Conservation (phyloP, 1,139 yeast species). For the Geotrichum reessii region DNA sequence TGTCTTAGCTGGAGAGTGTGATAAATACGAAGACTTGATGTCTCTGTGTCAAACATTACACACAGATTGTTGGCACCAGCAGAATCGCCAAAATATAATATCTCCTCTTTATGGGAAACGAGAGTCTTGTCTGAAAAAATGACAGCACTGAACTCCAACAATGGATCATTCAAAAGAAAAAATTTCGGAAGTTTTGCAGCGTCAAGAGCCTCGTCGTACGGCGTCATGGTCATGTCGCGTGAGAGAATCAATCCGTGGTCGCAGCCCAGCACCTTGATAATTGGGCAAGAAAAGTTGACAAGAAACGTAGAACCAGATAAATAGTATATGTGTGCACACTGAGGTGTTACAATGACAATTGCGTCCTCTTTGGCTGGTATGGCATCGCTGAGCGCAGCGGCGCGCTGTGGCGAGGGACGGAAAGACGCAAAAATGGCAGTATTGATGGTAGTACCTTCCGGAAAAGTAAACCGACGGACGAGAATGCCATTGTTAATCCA, state of each 20-base stretch:
- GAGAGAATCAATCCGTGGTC: constrained; percentile 63
- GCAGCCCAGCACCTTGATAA: constrained; percentile 52
- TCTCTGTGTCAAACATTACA: constrained; percentile 26
- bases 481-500: constrained; percentile 49
- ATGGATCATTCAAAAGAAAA: constrained; percentile 61
- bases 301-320: constrained; percentile 53
- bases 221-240: constrained; percentile 33
- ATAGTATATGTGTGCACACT: constrained; percentile 44
- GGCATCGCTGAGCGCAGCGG: constrained; percentile 10
- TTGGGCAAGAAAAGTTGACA: constrained; percentile 58
- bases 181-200: constrained; percentile 39
- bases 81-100: constrained; percentile 33
- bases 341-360: constrained; percentile 25
- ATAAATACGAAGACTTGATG: constrained; percentile 24
- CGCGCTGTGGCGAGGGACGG: constrained; percentile 20
- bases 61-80: constrained; percentile 24
- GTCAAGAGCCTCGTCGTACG: constrained; percentile 12
- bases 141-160: constrained; percentile 60
- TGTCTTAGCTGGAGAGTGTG: constrained; percentile 22
- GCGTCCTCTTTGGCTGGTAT: constrained; percentile 27
- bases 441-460: constrained; percentile 42
- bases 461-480: constrained; percentile 47
- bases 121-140: constrained; percentile 67
- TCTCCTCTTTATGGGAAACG: constrained; percentile 52
- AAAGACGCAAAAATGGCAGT: constrained; percentile 48